phyloP scores from a whole-genome alignment of 176 grass and related monocot species.

The Sorghum bicolor region DNA sequence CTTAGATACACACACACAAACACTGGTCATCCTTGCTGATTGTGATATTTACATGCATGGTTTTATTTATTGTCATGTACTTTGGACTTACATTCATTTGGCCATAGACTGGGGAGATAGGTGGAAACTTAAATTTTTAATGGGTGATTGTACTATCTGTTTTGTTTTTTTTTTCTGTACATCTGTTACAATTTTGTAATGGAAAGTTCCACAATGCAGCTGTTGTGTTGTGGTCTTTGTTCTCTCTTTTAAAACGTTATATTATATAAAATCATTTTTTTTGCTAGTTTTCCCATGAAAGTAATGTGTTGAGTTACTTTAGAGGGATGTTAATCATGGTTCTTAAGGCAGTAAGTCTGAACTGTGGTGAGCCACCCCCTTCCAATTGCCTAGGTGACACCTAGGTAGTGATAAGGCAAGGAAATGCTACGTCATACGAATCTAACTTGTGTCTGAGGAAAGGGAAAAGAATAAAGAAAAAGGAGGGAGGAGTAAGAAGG shows the following conservation, averaged over 20 bases:
- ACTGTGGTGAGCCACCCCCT: background rate
- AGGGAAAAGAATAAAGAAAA: background rate
- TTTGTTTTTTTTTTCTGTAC: background rate
- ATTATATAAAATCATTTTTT: background rate
- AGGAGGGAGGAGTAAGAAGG: background rate
- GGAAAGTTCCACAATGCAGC: background rate
- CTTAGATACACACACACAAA: background rate
- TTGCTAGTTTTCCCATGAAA: background rate
- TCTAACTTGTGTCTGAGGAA: background rate
- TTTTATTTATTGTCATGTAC: background rate
- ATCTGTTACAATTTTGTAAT: background rate
- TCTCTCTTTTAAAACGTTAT: background rate
- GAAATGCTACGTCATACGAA: background rate
- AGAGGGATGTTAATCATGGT: background rate
- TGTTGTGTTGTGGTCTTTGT: background rate
- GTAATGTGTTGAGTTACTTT: background rate
- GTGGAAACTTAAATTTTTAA: background rate
- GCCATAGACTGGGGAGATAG: background rate
- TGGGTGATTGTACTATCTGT: background rate
- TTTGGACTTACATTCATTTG: conserved; percentile 7
- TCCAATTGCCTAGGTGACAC: background rate
- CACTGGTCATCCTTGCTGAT: background rate
- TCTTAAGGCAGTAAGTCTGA: background rate
- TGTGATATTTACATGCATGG: conserved; percentile 24
- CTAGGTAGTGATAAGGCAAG: background rate